Conservation (phyloP, 306 rosid genomes). For the Astragalus membranaceus region DNA sequence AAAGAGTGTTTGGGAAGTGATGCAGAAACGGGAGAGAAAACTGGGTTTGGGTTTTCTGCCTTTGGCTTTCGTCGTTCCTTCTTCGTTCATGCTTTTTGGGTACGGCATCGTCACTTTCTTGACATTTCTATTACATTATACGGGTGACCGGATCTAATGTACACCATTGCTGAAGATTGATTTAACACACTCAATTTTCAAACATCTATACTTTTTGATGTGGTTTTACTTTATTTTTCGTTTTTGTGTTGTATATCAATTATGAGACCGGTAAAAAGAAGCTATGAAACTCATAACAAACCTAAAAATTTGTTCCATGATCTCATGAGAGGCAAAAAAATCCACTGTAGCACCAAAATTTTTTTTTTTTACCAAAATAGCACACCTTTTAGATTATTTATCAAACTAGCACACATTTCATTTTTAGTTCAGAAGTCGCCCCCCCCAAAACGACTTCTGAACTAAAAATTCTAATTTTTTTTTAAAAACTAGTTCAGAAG, state of each 20-base stretch:
- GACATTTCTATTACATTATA: not conserved
- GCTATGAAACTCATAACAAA: not conserved
- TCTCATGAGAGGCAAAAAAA: no score
- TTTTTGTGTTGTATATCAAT: not conserved
- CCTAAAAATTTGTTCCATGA: no score
- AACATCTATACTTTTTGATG: not conserved
- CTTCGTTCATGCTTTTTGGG: slow-evolving; percentile 20
- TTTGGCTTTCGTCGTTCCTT: slow-evolving; percentile 7
- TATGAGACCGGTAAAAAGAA: no score
- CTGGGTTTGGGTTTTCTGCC: slow-evolving; percentile 20
- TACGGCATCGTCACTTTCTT: slow-evolving; percentile 10
- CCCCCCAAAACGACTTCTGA: no score
- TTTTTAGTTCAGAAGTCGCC: no score
- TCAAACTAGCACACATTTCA: no score
- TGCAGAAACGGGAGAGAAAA: not conserved
- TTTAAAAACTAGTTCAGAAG: no score
- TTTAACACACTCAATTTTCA: not conserved
- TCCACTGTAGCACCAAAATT: no score
- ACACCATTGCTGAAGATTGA: not conserved
- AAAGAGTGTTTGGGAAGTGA: slow-evolving; percentile 6
- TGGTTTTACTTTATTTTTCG: not conserved
- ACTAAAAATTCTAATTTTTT: no score
- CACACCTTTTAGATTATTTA: no score
- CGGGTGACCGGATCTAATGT: not conserved
- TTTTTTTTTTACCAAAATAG: no score